Evolutionary conservation across 202 grass and related monocot species (phyloP).

Genomic region (Cymbopogon flexuosus): DNA sequence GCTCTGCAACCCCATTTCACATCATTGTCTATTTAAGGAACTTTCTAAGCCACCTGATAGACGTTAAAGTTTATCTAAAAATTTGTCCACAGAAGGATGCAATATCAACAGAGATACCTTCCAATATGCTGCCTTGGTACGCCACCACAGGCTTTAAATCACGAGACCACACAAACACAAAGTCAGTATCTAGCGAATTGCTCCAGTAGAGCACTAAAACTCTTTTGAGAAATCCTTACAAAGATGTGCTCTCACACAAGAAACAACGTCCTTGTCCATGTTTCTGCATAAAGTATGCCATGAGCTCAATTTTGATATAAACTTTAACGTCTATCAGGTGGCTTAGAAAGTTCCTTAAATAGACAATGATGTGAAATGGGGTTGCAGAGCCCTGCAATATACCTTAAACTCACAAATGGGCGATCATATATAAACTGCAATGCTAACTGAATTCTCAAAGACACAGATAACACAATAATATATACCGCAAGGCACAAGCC

Average conservation of each 20-base stretch:
- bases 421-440: not conserved
- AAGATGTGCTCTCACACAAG: not conserved
- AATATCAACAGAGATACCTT: conserved; percentile 32
- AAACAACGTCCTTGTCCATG: not conserved
- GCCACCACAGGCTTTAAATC: conserved; percentile 23
- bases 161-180: conserved; percentile 6
- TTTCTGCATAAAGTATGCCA: conserved; percentile 18
- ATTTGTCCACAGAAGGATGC: conserved; percentile 13
- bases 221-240: conserved; percentile 1
- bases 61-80: conserved; percentile 10
- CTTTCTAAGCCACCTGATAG: not conserved
- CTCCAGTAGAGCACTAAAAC: conserved; percentile 2
- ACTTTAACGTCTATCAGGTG: not conserved
- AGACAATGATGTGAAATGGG: not conserved
- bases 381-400: not conserved
- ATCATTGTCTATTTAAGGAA: not conserved
- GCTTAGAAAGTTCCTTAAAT: not conserved
- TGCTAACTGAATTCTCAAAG: not conserved
- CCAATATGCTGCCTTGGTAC: conserved; percentile 9
- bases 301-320: not conserved
- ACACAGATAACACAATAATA: not conserved
- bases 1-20: not conserved
- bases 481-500: not conserved
- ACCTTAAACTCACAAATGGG: not conserved
- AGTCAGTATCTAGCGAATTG: conserved; percentile 5